phyloP scores from a whole-genome alignment of 805 yeast species.

The Nakazawaea peltata region DNA sequence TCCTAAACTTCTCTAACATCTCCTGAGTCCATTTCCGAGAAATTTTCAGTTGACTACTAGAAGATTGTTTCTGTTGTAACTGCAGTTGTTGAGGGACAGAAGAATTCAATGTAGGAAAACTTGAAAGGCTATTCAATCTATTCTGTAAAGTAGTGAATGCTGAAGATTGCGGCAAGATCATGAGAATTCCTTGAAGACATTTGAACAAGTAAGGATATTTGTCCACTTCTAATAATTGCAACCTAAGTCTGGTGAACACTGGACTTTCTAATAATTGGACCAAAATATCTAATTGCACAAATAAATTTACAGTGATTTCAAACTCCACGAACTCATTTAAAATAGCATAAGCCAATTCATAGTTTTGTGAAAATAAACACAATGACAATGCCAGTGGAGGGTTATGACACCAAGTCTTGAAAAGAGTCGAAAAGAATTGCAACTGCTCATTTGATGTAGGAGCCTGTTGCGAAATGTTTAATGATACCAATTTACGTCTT shows the following conservation, averaged over 20 bases:
- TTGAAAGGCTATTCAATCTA: slow-evolving; percentile 56
- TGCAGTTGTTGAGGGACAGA: neutral
- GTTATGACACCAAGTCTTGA: slow-evolving; percentile 87
- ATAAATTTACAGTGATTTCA: slow-evolving; percentile 70
- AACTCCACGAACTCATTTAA: slow-evolving; percentile 73
- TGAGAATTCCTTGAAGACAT: slow-evolving; percentile 83
- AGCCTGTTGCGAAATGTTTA: slow-evolving; percentile 11
- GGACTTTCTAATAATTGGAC: slow-evolving; percentile 92
- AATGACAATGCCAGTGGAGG: slow-evolving; percentile 83
- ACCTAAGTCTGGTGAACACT: slow-evolving; percentile 75
- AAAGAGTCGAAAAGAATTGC: slow-evolving; percentile 63
- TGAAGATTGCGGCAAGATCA: slow-evolving; percentile 90
- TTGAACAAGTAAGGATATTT: slow-evolving; percentile 74
- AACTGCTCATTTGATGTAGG: slow-evolving; percentile 39
- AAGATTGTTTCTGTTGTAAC: neutral
- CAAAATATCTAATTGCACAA: slow-evolving; percentile 81
- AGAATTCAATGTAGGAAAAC: too few relatives aligned
- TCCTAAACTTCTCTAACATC: slow-evolving; percentile 38
- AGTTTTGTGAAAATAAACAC: slow-evolving; percentile 79
- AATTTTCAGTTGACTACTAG: slow-evolving; percentile 16
- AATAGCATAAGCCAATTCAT: slow-evolving; percentile 80
- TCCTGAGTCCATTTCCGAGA: slow-evolving; percentile 18
- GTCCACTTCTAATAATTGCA: slow-evolving; percentile 86
- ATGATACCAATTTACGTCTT: slow-evolving; percentile 49
- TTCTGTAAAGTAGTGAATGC: slow-evolving; percentile 80